phyloP scores from a whole-genome alignment of 208 protist genomes.

The Leishmania turanica region DNA sequence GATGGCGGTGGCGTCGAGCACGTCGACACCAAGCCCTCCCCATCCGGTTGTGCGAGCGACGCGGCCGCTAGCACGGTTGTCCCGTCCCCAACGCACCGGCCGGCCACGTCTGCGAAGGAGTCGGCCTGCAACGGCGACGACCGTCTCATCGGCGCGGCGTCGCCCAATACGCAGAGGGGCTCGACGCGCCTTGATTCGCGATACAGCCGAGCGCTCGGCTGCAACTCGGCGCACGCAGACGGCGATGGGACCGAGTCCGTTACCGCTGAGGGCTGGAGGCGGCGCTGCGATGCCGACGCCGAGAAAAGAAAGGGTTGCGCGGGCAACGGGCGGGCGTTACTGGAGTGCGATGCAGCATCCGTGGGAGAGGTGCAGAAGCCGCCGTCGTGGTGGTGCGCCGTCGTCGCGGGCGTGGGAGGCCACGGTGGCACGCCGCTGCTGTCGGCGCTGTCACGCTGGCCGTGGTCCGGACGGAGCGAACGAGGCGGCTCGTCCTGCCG shows the following conservation, averaged over 20 bases:
- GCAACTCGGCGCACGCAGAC: background rate
- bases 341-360: background rate
- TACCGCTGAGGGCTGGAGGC: background rate
- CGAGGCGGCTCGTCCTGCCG: background rate
- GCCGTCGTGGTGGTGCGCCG: background rate
- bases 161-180: background rate
- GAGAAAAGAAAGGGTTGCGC: background rate
- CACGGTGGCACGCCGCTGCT: background rate
- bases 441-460: background rate
- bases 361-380: background rate
- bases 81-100: background rate
- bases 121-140: background rate
- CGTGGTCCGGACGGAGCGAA: background rate
- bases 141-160: background rate
- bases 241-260: background rate
- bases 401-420: background rate
- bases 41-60: background rate
- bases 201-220: background rate
- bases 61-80: background rate
- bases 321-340: background rate
- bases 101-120: background rate
- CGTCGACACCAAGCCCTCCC: background rate
- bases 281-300: too few species aligned
- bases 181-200: background rate
- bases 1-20: constrained; percentile 4